Conservation (phyloP, 441 rosid genomes). For the Adansonia madagascariensis region DNA sequence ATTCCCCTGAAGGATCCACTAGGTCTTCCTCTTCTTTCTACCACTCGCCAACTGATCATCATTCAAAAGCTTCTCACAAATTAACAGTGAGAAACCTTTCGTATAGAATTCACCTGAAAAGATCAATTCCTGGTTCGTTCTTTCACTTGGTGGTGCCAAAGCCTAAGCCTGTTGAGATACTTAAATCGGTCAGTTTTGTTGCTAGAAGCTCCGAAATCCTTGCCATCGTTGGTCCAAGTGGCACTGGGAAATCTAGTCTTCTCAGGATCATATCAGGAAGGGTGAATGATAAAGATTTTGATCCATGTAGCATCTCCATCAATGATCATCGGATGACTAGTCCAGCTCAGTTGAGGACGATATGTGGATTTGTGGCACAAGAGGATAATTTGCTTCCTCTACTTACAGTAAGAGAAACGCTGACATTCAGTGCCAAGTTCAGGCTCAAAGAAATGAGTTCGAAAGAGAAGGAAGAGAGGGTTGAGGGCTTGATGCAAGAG, state of each 20-base stretch:
- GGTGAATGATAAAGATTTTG: conserved; percentile 48
- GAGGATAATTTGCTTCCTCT: conserved; percentile 64
- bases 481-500: conserved; percentile 54
- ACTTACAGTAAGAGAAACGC: conserved; percentile 67
- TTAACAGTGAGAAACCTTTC: conserved; percentile 61
- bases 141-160: conserved; percentile 31
- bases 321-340: conserved; percentile 35
- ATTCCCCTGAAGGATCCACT: conserved; percentile 65
- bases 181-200: conserved; percentile 59
- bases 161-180: conserved; percentile 54
- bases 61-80: conserved; percentile 33
- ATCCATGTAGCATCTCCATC: conserved; percentile 45
- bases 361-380: conserved; percentile 70
- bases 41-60: conserved; percentile 36
- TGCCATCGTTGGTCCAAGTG: conserved; percentile 70
- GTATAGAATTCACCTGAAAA: conserved; percentile 48
- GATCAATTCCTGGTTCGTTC: conserved; percentile 36
- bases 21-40: conserved; percentile 64
- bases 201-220: conserved; percentile 57
- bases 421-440: conserved; percentile 64
- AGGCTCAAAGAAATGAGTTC: conserved; percentile 46
- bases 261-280: conserved; percentile 61
- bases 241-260: conserved; percentile 68
- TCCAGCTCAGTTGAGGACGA: conserved; percentile 51
- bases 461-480: conserved; percentile 50